Conservation (phyloP, 306 rosid genomes). For the Acacia crassicarpa region DNA sequence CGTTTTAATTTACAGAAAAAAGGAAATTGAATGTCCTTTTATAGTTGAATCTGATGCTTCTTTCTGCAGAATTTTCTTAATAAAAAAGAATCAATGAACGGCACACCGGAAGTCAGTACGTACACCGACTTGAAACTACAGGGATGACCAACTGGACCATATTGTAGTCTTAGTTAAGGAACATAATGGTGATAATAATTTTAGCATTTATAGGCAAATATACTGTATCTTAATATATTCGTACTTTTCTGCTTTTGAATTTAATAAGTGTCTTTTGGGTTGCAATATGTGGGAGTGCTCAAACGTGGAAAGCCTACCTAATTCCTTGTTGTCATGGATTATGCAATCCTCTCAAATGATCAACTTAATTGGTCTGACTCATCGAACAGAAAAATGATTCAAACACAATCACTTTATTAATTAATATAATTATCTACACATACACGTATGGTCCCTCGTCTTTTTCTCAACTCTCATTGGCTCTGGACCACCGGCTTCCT, state of each 20-base stretch:
- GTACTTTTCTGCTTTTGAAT: background rate
- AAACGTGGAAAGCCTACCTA: constrained; percentile 37
- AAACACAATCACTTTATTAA: background rate
- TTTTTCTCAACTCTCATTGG: constrained; percentile 20
- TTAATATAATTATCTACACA: constrained; percentile 18
- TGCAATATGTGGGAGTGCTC: background rate
- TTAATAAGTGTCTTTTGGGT: background rate
- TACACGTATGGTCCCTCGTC: too few species aligned
- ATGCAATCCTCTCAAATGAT: constrained; percentile 30
- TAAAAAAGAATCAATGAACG: background rate
- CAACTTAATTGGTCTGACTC: constrained; percentile 28
- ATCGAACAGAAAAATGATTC: constrained; percentile 30
- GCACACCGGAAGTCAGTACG: background rate
- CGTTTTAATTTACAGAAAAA: background rate
- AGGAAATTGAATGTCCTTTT: background rate
- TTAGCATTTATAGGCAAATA: background rate
- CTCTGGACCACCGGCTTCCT: constrained; percentile 33
- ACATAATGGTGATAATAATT: background rate
- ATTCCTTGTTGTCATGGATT: constrained; percentile 32
- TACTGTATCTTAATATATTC: background rate
- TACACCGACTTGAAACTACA: background rate
- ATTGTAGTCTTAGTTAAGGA: background rate
- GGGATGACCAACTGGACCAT: background rate
- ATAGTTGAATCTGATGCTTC: too few species aligned
- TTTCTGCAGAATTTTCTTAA: too few species aligned